Base-by-base conservation (phyloP, 208 protist species). In the Leishmania gerbilli region DNA sequence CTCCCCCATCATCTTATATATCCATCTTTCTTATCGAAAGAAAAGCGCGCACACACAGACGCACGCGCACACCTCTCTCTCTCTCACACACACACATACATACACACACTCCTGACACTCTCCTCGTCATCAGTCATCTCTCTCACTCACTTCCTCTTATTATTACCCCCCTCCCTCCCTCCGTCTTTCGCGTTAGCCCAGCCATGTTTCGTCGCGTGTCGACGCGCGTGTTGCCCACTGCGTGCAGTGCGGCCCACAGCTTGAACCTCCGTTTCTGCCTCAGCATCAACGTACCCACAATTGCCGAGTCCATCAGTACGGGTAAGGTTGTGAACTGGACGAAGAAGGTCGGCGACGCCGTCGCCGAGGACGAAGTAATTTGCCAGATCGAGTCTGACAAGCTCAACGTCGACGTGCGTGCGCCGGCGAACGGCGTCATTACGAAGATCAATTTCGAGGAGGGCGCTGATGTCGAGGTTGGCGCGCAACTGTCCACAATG, bases 301-400 rank as follows among this genome's bases (percentile, higher is more conserved):
- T 99, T 81, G 99, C 98, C 65, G 99, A 99, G 87, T 99, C 99
- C 21, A 99, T 99, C 90, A 98, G 89, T 71, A 97, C 98, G 77
- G 99, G 99, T 45, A 99, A 98, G 75, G 91, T 99, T 60, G 95
- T 97, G 56, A 88, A 92, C 67, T 99, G 98, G 97, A 90, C 88
- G 0, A 99, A 99, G 89, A 96, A 97, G 71, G 95, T 98, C 55
- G 99, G 99, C 58, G 98, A 99, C 78, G 84, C 91, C 79, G 97
- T 99, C n/a, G 87, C 93, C 9, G 94, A 98, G 83, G 99, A 99
- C 86, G 98, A 99, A 75, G 90, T 99, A 6, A 93, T 99, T 76
- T 98, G 96, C 74, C 91, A 98, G 68, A 97, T 99, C 79, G 99
- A 99, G 88, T 99, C 99, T 24, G 99, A 99, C 88, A 99, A 99